Conservation (phyloP, 2,329 filamentous ascomycete species). For the Lasiodiplodia theobromae region DNA sequence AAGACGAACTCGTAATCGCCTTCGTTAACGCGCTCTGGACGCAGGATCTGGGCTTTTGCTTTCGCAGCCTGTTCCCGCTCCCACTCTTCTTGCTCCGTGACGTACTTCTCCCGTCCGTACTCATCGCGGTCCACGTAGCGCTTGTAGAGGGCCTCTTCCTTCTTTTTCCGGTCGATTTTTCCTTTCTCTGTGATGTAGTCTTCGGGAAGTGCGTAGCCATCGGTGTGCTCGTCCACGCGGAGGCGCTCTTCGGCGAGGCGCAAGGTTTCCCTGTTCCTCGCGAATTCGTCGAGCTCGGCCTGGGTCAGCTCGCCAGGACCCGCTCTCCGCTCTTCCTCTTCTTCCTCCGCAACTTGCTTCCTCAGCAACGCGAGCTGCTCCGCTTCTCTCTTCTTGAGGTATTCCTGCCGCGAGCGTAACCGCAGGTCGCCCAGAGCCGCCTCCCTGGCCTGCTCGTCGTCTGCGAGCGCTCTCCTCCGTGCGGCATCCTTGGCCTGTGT, state of each 20-base stretch:
- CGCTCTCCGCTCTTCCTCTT: conserved; percentile 71
- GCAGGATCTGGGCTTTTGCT: conserved; percentile 83
- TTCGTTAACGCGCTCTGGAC: conserved; percentile 76
- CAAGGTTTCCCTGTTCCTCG: conserved; percentile 80
- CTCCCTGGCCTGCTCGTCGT: conserved; percentile 68
- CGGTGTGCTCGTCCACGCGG: conserved; percentile 86
- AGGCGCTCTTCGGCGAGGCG: conserved; percentile 83
- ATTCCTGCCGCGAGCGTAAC: conserved; percentile 86
- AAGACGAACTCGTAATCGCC: conserved; percentile 92
- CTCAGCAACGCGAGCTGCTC: conserved; percentile 86
- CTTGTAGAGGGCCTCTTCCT: conserved; percentile 88
- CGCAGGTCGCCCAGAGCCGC: conserved; percentile 82
- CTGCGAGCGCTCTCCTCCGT: conserved; percentile 68
- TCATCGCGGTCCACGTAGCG: conserved; percentile 88
- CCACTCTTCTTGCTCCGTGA: conserved; percentile 97
- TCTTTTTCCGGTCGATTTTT: conserved; percentile 84
- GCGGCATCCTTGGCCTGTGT: conserved; percentile 63
- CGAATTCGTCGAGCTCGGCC: conserved; percentile 85
- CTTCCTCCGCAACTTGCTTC: conserved; percentile 89
- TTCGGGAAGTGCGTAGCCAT: conserved; percentile 92
- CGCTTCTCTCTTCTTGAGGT: conserved; percentile 89
- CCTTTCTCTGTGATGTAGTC: conserved; percentile 95
- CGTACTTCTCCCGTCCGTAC: conserved; percentile 84
- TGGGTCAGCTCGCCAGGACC: conserved; percentile 78
- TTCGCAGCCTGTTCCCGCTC: conserved; percentile 88